phyloP scores from a whole-genome alignment of 495 filamentous ascomycete genomes.

The Lophiostoma macrostomum region DNA sequence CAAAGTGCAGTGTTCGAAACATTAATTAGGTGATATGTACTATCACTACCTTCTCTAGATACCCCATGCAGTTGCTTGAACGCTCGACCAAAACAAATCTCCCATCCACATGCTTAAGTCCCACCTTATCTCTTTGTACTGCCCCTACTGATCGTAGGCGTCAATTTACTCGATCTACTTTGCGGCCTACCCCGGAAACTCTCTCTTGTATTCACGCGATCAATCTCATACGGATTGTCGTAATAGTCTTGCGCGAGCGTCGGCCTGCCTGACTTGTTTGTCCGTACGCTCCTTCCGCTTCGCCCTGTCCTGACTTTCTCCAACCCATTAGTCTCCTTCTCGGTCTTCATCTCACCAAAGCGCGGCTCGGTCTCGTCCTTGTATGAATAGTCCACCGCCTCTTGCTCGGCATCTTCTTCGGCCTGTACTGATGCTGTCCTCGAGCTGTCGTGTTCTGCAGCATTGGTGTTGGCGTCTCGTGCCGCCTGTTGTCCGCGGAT shows the following conservation, averaged over 20 bases:
- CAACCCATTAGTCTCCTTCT: conserved; percentile 15
- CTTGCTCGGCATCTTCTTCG: conserved; percentile 34
- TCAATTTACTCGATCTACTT: background rate
- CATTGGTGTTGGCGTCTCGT: background rate
- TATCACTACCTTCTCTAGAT: too few species aligned
- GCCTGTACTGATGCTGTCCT: background rate
- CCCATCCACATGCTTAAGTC: too few species aligned
- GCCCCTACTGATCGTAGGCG: background rate
- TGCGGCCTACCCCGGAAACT: conserved; percentile 37
- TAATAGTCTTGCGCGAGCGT: conserved; percentile 27
- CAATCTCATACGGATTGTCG: conserved; percentile 42
- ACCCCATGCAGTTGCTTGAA: too few species aligned
- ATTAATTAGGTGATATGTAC: too few species aligned
- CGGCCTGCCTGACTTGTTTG: background rate
- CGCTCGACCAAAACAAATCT: too few species aligned
- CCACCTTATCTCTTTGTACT: background rate
- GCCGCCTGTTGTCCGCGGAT: conserved; percentile 38
- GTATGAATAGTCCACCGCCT: conserved; percentile 39
- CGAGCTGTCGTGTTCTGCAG: background rate
- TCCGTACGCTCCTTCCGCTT: conserved; percentile 2
- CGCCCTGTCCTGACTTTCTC: conserved; percentile 16
- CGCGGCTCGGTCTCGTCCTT: conserved; percentile 25
- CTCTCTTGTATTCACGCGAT: conserved; percentile 41
- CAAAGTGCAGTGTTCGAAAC: too few species aligned
- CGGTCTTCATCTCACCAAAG: conserved; percentile 40